Evolutionary conservation across 495 filamentous ascomycete genomes (phyloP).

Genomic region (Aspergillus sclerotiicarbonarius): DNA sequence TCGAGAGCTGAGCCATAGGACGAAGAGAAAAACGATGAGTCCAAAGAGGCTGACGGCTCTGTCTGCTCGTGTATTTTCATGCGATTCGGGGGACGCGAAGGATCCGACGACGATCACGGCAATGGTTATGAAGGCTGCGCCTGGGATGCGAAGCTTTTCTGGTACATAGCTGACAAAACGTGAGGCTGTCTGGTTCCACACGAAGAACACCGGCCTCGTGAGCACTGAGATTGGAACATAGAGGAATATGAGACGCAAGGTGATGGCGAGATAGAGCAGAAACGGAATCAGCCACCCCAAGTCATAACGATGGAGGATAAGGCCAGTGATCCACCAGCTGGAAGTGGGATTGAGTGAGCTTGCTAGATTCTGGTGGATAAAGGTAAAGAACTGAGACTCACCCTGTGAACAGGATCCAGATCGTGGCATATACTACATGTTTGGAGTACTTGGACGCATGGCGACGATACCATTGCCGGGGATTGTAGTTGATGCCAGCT

Average conservation of each 20-base stretch:
- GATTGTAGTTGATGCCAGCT: constrained; percentile 21
- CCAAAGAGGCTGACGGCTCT: constrained; percentile 81
- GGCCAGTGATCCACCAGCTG: constrained; percentile 87
- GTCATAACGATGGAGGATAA: constrained; percentile 69
- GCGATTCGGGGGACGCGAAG: constrained; percentile 65
- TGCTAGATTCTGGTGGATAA: neutral
- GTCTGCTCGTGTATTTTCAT: constrained; percentile 74
- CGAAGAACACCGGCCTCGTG: constrained; percentile 59
- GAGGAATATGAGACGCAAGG: constrained; percentile 69
- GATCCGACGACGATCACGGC: constrained; percentile 71
- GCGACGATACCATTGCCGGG: constrained; percentile 21
- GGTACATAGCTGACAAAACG: constrained; percentile 56
- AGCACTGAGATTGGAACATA: constrained; percentile 66
- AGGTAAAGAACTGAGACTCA: constrained; percentile 33
- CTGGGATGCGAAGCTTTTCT: constrained; percentile 56
- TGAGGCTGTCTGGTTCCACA: constrained; percentile 64
- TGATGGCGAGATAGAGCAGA: constrained; percentile 73
- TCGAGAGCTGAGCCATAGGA: constrained; percentile 67
- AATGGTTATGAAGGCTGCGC: constrained; percentile 58
- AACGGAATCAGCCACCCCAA: constrained; percentile 83
- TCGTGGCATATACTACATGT: constrained; percentile 46
- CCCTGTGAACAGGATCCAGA: constrained; percentile 61
- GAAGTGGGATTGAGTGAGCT: neutral
- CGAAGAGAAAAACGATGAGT: constrained; percentile 65
- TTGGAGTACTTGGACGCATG: constrained; percentile 23